Base-by-base conservation (phyloP, 2,329 filamentous ascomycete genomes). In the Simplicillium aogashimaense region DNA sequence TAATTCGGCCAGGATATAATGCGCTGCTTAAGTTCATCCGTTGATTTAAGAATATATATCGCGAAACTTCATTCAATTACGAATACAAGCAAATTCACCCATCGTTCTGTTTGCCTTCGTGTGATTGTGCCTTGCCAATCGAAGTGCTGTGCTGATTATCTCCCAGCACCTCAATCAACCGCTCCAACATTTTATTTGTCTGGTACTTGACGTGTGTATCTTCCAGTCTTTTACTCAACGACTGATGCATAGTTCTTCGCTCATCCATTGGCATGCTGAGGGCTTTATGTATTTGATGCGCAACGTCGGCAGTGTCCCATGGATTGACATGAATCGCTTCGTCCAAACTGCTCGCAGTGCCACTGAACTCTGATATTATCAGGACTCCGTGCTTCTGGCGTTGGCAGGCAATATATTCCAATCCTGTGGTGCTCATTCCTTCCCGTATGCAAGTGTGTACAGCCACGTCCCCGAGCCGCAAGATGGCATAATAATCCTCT, bases 291-390 rank as follows among this genome's bases (percentile, higher is more conserved):
- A 97, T 89, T 47, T 86, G 79, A 37, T 82, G 76, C 4, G 89
- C 89, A 12, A 95, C 89, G 29, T 84, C 86, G 17, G 74, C 78
- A 39, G 89, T 72, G 57, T 95, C 88, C 87, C 89, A 95, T 1
- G 90, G 90, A 63, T 97, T 97, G 67, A 97, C 94, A 60, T 94
- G 87, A 45, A 95, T 87, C 18, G 90, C 90, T 53, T 84, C 82
- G 45, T 76, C 76, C 29, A 97, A 72, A 40, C 82, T 92, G 39
- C 86, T 85, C 18, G 90, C 88, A 1, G 90, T 95, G 43, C 90
- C 90, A 46, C 89, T 95, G 61, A 97, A 95, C 60, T 97, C 90
- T 12, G 90, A 97, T 15, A 97, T 76, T 48, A 97, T 95, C 35
- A 97, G 69, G 2, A 88, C 89, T 1, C 89, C 86, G 49, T 89